Conservation (phyloP, 2,329 filamentous ascomycete species). For the Fusarium nanum region DNA sequence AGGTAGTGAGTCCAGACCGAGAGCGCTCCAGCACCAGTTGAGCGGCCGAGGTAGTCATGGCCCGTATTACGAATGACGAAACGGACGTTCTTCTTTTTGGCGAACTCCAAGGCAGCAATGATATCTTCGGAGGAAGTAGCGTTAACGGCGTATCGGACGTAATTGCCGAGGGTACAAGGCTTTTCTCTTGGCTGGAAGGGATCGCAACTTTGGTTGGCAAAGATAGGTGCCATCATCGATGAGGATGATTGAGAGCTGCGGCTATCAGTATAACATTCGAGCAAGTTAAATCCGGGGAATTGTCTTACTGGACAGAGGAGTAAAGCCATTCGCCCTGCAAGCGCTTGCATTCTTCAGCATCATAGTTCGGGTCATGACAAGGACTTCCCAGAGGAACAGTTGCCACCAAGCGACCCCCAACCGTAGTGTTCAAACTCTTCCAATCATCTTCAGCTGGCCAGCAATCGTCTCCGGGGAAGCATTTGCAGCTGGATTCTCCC, state of each 20-base stretch:
- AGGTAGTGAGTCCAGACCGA: slow-evolving; percentile 57
- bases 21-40: slow-evolving; percentile 62
- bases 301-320: slow-evolving; percentile 58
- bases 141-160: slow-evolving; percentile 55
- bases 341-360: slow-evolving; percentile 56
- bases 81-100: slow-evolving; percentile 55
- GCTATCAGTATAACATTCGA: rapidly evolving
- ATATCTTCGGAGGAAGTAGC: slow-evolving; percentile 49
- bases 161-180: slow-evolving; percentile 59
- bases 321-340: slow-evolving; percentile 58
- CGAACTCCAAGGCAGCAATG: slow-evolving; percentile 47
- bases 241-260: slow-evolving; percentile 35
- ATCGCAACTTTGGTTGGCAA: slow-evolving; percentile 55
- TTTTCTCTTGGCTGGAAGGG: slow-evolving; percentile 48
- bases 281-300: rapidly evolving
- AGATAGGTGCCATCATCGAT: slow-evolving; percentile 52
- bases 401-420: slow-evolving; percentile 62
- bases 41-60: slow-evolving; percentile 67
- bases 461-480: slow-evolving; percentile 59
- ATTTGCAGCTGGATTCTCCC: slow-evolving; percentile 9
- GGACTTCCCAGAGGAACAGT: slow-evolving; percentile 62
- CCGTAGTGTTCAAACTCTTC: slow-evolving; percentile 61
- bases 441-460: slow-evolving; percentile 63
- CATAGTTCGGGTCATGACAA: slow-evolving; percentile 62
- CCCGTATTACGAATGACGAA: slow-evolving; percentile 64